phyloP scores from a whole-genome alignment of 306 rosid species.

The Prunus kanzakura region DNA sequence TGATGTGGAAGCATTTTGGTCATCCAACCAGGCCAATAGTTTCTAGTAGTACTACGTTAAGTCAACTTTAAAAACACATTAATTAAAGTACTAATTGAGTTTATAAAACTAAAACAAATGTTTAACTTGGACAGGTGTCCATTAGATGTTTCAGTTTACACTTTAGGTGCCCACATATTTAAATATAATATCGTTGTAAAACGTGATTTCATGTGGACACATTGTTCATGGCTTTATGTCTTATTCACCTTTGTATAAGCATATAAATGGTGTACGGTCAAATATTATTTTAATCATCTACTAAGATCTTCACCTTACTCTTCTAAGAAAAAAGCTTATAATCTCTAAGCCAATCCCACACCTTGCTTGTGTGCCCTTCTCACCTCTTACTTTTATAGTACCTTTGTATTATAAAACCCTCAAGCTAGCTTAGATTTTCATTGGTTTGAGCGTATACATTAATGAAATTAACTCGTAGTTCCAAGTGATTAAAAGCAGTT shows the following conservation, averaged over 20 bases:
- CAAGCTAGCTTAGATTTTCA: not conserved
- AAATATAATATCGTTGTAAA: not conserved
- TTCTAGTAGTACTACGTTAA: not conserved
- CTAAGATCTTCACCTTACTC: constrained; percentile 29
- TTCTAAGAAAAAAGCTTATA: not conserved
- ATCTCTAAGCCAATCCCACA: constrained; percentile 18
- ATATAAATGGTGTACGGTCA: constrained; percentile 34
- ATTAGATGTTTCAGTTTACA: not conserved
- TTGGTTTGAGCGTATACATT: too few species aligned
- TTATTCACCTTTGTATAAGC: constrained; percentile 21
- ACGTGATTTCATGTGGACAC: not conserved
- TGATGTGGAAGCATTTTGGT: constrained; percentile 1
- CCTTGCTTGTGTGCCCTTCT: constrained; percentile 17
- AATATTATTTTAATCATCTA: constrained; percentile 37
- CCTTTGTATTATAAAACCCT: not conserved
- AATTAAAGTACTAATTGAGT: not conserved
- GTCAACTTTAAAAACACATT: constrained; percentile 2
- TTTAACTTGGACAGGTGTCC: constrained; percentile 7
- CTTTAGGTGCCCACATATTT: not conserved
- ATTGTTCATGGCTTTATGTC: constrained; percentile 4
- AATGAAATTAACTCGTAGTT: too few species aligned
- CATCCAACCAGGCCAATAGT: not conserved
- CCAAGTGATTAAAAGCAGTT: too few species aligned
- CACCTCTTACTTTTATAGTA: not conserved
- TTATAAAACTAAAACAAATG: not conserved